Conservation (phyloP, 306 rosid species). For the Prunus fruticosa region DNA sequence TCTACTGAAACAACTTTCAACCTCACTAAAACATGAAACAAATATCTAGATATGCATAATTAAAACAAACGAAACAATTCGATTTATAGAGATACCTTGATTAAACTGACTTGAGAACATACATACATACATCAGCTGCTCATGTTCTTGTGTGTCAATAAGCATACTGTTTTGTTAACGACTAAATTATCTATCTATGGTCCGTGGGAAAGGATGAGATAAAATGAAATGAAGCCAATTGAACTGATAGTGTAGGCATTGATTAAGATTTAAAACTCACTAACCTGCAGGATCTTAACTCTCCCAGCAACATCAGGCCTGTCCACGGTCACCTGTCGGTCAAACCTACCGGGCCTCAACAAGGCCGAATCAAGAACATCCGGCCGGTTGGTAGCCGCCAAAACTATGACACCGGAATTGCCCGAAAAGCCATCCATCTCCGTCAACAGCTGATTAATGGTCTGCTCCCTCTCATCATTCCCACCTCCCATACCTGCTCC, state of each 20-base stretch:
- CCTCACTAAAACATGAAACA: neutral
- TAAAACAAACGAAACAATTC: neutral
- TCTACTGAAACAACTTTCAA: neutral
- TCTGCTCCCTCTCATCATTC: constrained; percentile 98
- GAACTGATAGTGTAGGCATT: too few relatives aligned
- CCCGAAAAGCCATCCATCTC: constrained; percentile 99
- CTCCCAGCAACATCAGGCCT: constrained; percentile 98
- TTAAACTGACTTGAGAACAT: too few relatives aligned
- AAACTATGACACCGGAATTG: constrained; percentile 90
- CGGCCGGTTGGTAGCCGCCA: constrained; percentile 97
- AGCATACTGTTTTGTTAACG: too few relatives aligned
- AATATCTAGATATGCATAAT: neutral
- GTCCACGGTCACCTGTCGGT: constrained; percentile 94
- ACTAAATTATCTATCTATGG: too few relatives aligned
- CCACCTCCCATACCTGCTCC: constrained; percentile 99
- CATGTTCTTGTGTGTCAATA: too few relatives aligned
- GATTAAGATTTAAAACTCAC: neutral
- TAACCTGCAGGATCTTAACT: constrained; percentile 95
- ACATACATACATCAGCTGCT: too few relatives aligned
- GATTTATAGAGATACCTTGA: neutral
- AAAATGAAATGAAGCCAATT: neutral
- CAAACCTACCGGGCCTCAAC: constrained; percentile 93
- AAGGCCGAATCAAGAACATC: constrained; percentile 90
- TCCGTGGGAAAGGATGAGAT: too few relatives aligned
- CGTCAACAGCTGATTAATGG: constrained; percentile 93